phyloP scores from a whole-genome alignment of 2,329 filamentous ascomycete genomes.

The Curvularia hawaiiensis region DNA sequence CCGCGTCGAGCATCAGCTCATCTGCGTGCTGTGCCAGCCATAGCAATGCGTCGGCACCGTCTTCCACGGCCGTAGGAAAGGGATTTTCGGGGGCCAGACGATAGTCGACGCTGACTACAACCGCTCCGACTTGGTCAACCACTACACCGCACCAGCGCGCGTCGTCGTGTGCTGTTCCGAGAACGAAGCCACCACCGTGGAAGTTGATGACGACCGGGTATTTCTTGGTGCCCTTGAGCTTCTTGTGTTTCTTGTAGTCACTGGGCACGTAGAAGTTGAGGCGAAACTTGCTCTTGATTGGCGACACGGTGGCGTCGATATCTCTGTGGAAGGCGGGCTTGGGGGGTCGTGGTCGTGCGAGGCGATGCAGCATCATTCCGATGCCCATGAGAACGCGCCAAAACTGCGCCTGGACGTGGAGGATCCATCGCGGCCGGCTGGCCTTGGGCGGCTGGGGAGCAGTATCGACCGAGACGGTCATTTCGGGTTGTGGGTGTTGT shows the following conservation, averaged over 20 bases:
- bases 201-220: slow-evolving; percentile 68
- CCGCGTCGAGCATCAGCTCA: slow-evolving; percentile 62
- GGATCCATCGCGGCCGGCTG: slow-evolving; percentile 60
- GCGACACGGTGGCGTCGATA: slow-evolving; percentile 58
- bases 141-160: slow-evolving; percentile 63
- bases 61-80: slow-evolving; percentile 68
- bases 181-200: slow-evolving; percentile 67
- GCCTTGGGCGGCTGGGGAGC: slow-evolving; percentile 26
- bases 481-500: neutral
- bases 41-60: slow-evolving; percentile 65
- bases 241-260: slow-evolving; percentile 53
- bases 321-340: slow-evolving; percentile 63
- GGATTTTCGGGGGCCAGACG: slow-evolving; percentile 65
- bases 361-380: slow-evolving; percentile 70
- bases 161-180: slow-evolving; percentile 65
- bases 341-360: slow-evolving; percentile 65
- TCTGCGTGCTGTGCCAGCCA: slow-evolving; percentile 62
- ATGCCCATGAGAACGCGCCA: slow-evolving; percentile 72
- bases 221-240: slow-evolving; percentile 49
- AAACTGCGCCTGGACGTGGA: slow-evolving; percentile 66
- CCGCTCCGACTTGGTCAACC: slow-evolving; percentile 60
- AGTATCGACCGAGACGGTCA: slow-evolving; percentile 7
- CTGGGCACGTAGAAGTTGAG: slow-evolving; percentile 67
- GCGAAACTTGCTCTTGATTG: slow-evolving; percentile 53
- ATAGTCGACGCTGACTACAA: slow-evolving; percentile 67